These are phyloP conservation scores for Thielaviopsis populi DNA, from an alignment of 2,329 filamentous ascomycete species.

Conservation along the genomic window DNA sequence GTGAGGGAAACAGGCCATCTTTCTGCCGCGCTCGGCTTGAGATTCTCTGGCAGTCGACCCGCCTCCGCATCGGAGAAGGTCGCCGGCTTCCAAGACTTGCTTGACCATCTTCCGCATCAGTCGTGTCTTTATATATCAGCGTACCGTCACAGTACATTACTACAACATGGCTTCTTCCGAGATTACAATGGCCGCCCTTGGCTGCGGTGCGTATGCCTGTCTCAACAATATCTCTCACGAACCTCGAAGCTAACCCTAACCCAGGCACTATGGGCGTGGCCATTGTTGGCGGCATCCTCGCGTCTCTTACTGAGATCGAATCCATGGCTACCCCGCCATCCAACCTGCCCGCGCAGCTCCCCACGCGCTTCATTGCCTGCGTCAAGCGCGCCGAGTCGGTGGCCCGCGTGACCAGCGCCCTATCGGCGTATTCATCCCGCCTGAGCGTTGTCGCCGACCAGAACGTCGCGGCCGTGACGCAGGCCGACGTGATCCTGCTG, in stretches of 20 bases:
- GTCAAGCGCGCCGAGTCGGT: slow-evolving; percentile 56
- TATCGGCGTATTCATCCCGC: slow-evolving; percentile 45
- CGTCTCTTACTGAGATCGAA: slow-evolving; percentile 45
- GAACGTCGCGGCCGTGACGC: slow-evolving; percentile 51
- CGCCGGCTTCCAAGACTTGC: neutral
- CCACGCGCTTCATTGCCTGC: slow-evolving; percentile 66
- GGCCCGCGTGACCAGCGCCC: slow-evolving; percentile 49
- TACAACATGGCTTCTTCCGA: slow-evolving; percentile 21
- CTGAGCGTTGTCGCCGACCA: slow-evolving; percentile 56
- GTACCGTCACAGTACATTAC: neutral
- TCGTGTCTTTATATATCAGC: neutral
- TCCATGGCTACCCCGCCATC: slow-evolving; percentile 31
- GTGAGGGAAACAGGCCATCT: slow-evolving; percentile 6
- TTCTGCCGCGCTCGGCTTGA: slow-evolving; percentile 3
- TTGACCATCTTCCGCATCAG: neutral
- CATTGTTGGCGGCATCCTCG: slow-evolving; percentile 66
- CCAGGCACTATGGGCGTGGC: slow-evolving; percentile 72
- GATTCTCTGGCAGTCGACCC: neutral
- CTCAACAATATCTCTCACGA: neutral
- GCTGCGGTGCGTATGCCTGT: slow-evolving; percentile 44
- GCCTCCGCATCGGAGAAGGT: slow-evolving; percentile 15
- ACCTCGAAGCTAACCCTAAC: slow-evolving; percentile 11
- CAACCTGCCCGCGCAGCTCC: slow-evolving; percentile 38
- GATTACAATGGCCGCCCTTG: slow-evolving; percentile 64
- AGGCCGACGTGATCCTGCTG: slow-evolving; percentile 60